Conservation (phyloP, 768 basidiomycete species). For the Tulasnella calospora region DNA sequence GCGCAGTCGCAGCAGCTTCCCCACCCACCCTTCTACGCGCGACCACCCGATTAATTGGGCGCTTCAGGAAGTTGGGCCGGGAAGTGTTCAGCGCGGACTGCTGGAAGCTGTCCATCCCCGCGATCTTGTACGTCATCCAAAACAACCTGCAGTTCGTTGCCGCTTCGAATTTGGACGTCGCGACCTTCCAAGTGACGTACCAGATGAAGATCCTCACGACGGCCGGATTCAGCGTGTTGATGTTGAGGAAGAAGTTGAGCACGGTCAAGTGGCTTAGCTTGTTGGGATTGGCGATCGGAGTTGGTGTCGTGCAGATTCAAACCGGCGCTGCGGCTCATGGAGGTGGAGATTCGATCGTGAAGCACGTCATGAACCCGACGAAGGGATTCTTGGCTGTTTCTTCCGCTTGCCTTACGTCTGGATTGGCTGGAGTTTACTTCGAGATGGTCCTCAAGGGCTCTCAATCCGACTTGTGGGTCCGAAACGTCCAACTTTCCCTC, state of each 20-base stretch:
- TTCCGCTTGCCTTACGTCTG: slow-evolving; percentile 90
- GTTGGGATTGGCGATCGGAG: slow-evolving; percentile 82
- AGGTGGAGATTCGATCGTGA: not conserved
- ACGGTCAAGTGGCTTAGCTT: slow-evolving; percentile 79
- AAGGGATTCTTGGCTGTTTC: slow-evolving; percentile 88
- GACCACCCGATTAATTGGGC: slow-evolving; percentile 28
- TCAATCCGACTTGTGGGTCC: slow-evolving; percentile 87
- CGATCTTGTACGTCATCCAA: slow-evolving; percentile 92
- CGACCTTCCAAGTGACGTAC: slow-evolving; percentile 94
- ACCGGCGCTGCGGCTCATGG: slow-evolving; percentile 35
- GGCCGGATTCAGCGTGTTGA: slow-evolving; percentile 77
- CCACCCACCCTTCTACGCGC: not conserved
- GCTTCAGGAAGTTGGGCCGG: slow-evolving; percentile 53
- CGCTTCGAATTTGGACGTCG: slow-evolving; percentile 86
- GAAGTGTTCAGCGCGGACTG: slow-evolving; percentile 87
- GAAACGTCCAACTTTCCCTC: slow-evolving; percentile 91
- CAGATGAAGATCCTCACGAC: slow-evolving; percentile 98
- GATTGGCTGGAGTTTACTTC: slow-evolving; percentile 55
- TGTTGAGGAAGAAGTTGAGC: slow-evolving; percentile 71
- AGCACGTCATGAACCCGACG: slow-evolving; percentile 66
- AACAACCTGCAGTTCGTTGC: slow-evolving; percentile 96
- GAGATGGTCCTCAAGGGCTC: slow-evolving; percentile 95
- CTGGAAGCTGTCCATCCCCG: slow-evolving; percentile 96
- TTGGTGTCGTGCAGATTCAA: slow-evolving; percentile 76
- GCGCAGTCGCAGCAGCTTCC: slow-evolving; percentile 20